phyloP scores from a whole-genome alignment of 345 rosid genomes.

The Melaleuca quinquenervia region DNA sequence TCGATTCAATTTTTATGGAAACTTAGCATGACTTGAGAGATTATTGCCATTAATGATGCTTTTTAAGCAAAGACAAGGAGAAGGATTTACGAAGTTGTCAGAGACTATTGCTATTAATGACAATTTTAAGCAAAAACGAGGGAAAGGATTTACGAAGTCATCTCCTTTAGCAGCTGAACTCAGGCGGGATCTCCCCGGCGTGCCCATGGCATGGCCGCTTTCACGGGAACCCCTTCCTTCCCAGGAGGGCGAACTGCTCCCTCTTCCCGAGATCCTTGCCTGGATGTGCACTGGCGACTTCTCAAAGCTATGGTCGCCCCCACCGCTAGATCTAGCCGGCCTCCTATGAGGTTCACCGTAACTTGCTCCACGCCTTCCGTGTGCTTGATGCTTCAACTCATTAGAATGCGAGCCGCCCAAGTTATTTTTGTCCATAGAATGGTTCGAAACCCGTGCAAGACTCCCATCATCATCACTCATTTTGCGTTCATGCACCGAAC shows the following conservation, averaged over 20 bases:
- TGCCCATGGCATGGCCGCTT: constrained; percentile 31
- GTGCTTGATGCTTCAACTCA: constrained; percentile 28
- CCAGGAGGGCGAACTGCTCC: constrained; percentile 35
- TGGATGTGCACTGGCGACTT: constrained; percentile 65
- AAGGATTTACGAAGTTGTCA: constrained; percentile 36
- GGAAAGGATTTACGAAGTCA: constrained; percentile 44
- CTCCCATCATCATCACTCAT: constrained; percentile 29
- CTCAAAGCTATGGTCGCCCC: constrained; percentile 59
- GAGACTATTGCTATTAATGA: background rate
- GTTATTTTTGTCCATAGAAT: constrained; percentile 5
- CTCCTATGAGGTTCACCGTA: constrained; percentile 23
- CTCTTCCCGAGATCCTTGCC: constrained; percentile 33
- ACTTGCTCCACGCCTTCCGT: constrained; percentile 35
- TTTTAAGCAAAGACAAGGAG: background rate
- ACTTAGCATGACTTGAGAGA: background rate
- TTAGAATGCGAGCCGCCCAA: constrained; percentile 11
- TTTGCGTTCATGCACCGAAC: constrained; percentile 21
- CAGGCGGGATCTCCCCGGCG: constrained; percentile 48
- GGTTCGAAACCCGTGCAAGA: background rate
- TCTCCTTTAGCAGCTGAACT: constrained; percentile 41
- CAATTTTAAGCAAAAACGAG: background rate
- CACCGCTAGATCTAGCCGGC: constrained; percentile 23
- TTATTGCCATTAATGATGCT: background rate
- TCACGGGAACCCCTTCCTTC: constrained; percentile 50
- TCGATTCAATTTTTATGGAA: background rate